Base-by-base conservation (phyloP, 345 rosid species). In the Euphorbia tirucalli region DNA sequence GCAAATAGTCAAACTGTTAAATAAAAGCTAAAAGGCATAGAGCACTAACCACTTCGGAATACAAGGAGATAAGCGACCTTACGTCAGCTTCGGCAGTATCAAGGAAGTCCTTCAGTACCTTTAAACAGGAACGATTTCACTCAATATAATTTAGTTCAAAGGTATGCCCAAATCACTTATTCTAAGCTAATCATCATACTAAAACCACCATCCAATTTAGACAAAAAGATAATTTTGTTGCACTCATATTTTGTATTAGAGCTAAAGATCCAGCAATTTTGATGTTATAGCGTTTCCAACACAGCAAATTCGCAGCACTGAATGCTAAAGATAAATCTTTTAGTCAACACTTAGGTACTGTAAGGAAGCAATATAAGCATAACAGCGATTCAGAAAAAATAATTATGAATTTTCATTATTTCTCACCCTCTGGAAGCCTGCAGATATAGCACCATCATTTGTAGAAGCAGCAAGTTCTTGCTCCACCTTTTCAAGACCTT, bases 401-500 rank as follows among this genome's bases (percentile, higher is more conserved):
- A 66, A 78, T 18, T 5, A 39, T 37, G 49, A 39, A 28, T 11
- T 49, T 52, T 48, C 37, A 79, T 30, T 43, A 21, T 15, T 70
- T 61, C 90, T 89, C 74, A 92, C 99, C 90, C 87, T 86, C 68
- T 88, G 96, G 79, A 95, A 95, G 62, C 97, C 97, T 25, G 79
- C 25, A 78, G 97, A 95, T 68, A 92, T 82, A 67, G 78, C 82
- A 83, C 96, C 99, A 78, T 95, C 99, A 73, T 82, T 85, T 78
- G 85, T 89, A 66, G 99, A 95, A 83, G 90, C 89, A 24, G 79
- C 39, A 54, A 95, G 97, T 74, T 95, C 99, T 84, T 89, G 91
- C 72, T 82, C 92, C 28, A 95, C 92, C 85, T 95, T 95, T 75
- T 92, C 97, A 77, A 95, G 93, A 77, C 99, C 99, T 86, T 84